Conservation (phyloP, 306 rosid species). For the Vigna reflexopilosa region DNA sequence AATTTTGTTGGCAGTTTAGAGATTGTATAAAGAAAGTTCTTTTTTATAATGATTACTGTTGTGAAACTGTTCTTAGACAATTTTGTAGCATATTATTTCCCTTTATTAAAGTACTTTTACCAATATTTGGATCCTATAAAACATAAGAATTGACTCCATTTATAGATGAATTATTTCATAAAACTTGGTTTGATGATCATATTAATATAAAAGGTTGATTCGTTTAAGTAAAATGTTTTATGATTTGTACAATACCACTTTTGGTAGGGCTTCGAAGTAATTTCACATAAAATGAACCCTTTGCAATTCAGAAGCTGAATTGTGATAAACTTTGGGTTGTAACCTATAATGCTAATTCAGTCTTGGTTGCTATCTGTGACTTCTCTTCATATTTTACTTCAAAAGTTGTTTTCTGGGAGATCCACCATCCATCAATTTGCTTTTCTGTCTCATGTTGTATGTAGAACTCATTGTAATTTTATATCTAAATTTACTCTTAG, state of each 20-base stretch:
- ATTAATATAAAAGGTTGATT: conserved; percentile 1
- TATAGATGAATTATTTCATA: conserved; percentile 1
- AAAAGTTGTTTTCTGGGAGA: background rate
- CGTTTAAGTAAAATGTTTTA: conserved; percentile 14
- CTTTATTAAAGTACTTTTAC: conserved; percentile 3
- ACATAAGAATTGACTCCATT: conserved; percentile 15
- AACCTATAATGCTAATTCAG: background rate
- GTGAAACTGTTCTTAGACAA: conserved; percentile 19
- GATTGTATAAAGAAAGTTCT: conserved; percentile 2
- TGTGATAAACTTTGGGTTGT: background rate
- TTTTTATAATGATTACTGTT: conserved; percentile 20
- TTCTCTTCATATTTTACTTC: conserved; percentile 20
- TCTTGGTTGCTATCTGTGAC: conserved; percentile 4
- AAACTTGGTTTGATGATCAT: conserved; percentile 19
- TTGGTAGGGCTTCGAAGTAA: background rate
- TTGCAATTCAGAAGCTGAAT: background rate
- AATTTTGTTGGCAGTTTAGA: conserved; percentile 11
- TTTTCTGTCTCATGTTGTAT: conserved; percentile 4
- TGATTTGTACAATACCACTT: conserved; percentile 7
- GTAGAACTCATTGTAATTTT: conserved; percentile 19
- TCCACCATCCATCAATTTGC: background rate
- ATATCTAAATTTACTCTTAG: conserved; percentile 34
- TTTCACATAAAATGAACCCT: background rate
- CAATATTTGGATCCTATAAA: background rate
- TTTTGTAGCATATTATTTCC: conserved; percentile 17